Evolutionary conservation across 2,329 filamentous ascomycete genomes (phyloP).

Genomic region (Colletotrichum godetiae): DNA sequence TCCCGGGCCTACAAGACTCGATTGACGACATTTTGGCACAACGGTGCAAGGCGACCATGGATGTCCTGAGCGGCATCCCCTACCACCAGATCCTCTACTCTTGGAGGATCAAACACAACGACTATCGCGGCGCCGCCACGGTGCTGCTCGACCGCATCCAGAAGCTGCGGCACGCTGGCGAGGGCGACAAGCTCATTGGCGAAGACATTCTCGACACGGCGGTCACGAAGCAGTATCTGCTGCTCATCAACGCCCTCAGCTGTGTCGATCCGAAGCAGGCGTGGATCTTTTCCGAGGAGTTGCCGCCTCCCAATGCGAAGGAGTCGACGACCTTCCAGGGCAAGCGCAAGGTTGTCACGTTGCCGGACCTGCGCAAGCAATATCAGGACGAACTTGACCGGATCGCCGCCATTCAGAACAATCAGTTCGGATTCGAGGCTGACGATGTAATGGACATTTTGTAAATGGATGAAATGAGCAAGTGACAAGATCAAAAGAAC

Average conservation of each 20-base stretch:
- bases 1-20: constrained; percentile 79
- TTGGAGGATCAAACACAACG: constrained; percentile 84
- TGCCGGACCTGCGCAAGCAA: constrained; percentile 87
- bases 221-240: constrained; percentile 82
- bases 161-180: constrained; percentile 68
- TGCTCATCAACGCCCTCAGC: constrained; percentile 91
- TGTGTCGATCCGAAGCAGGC: constrained; percentile 84
- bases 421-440: constrained; percentile 82
- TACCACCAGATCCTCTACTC: constrained; percentile 93
- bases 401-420: constrained; percentile 87
- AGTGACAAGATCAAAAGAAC: neutral
- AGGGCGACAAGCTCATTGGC: constrained; percentile 65
- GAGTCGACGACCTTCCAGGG: constrained; percentile 36
- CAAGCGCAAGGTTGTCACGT: constrained; percentile 83
- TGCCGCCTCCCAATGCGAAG: constrained; percentile 31
- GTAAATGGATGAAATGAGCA: constrained; percentile 39
- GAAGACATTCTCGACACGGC: constrained; percentile 71
- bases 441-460: constrained; percentile 65
- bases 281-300: constrained; percentile 76
- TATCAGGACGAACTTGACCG: constrained; percentile 93
- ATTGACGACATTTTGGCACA: constrained; percentile 83
- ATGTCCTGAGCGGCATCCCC: constrained; percentile 73
- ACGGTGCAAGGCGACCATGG: constrained; percentile 76
- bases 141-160: constrained; percentile 73
- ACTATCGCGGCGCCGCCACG: constrained; percentile 84